A percentile compares a stretch with the other conserved stretches of the same genome.
Evolutionary conservation across 352 stramenopile species (phyloP).

Genomic region (Phytopythium montanum): DNA sequence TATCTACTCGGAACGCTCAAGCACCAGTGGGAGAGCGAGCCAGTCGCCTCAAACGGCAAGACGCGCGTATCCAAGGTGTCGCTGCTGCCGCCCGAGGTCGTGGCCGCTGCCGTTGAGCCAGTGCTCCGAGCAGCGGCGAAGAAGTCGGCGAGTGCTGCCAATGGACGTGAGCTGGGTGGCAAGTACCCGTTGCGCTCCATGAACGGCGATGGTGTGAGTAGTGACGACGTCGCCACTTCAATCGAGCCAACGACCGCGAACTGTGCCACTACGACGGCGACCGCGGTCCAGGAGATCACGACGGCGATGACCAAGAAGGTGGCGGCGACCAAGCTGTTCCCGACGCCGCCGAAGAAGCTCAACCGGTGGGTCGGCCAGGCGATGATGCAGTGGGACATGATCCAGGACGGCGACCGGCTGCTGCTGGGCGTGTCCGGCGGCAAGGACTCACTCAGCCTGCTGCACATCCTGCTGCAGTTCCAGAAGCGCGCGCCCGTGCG

Average conservation of each 20-base stretch:
- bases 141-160: constrained; percentile 13
- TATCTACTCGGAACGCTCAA: constrained; percentile 39
- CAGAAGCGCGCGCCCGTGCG: constrained; percentile 91
- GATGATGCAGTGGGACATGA: constrained; percentile 95
- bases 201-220: constrained; percentile 8
- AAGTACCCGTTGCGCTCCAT: constrained; percentile 50
- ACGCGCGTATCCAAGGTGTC: constrained; percentile 3
- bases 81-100: constrained; percentile 8
- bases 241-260: neutral
- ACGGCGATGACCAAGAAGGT: constrained; percentile 42
- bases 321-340: constrained; percentile 49
- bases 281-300: constrained; percentile 35
- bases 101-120: constrained; percentile 1
- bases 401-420: constrained; percentile 93
- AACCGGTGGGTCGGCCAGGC: constrained; percentile 81
- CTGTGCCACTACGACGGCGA: constrained; percentile 11
- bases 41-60: neutral
- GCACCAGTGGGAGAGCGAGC: constrained; percentile 38
- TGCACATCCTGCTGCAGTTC: constrained; percentile 95
- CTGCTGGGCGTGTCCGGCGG: constrained; percentile 95
- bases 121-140: constrained; percentile 2
- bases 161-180: constrained; percentile 31
- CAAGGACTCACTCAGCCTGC: constrained; percentile 97
- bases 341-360: constrained; percentile 75
- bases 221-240: neutral